Evolutionary conservation across 768 basidiomycete genomes (phyloP), one percentile per base, ranked within the genome.

Genomic region (Russula foetens): DNA sequence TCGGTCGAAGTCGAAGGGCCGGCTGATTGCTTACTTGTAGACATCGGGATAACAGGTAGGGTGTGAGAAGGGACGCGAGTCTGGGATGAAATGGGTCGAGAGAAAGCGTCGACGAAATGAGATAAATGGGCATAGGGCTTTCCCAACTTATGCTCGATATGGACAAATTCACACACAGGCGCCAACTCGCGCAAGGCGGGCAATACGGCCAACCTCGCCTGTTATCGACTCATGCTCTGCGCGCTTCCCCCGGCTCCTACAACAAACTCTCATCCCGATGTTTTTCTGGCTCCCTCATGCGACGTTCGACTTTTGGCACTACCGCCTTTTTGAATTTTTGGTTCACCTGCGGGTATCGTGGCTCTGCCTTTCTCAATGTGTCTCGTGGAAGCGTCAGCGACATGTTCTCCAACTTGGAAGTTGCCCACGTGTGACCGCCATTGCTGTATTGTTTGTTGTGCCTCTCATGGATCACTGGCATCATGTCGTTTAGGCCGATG

Each of bases 381-480:
- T 81, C 82, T 0, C 84, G 84, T 0, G 85, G 85, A 0, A 79
- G 76, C 28, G 79, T 85, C 24, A 76, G 76, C 21, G 85, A 86
- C 65, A 69, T 85, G 65, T 85, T 84, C 65, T 65, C 66, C 2
- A 80, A 86, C 66, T 68, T 72, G 2, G 75, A 78, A 29, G 84
- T 90, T 3, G 84, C 80, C n/a, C 58, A 81, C 74, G 85, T 63
- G 51, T 50, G 5, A 9, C 3, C 59, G 5, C 15, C 31, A 43
- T 0, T 26, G 14, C 33, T 2, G 11, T 24, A 15, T 15, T 9
- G 3, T n/a, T 51, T 38, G 26, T 33, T n/a, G n/a, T 2, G 19
- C 33, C 7, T 49, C 48, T 56, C 28, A 43, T 50, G 19, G 31
- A 33, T 33, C n/a, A n/a, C 31, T 33, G 31, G 31, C n/a, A 50